Percentiles rank a stretch among this genome's conserved stretches.
Conservation (phyloP, 805 yeast genomes). For the Cyberlindnera mrakii region DNA sequence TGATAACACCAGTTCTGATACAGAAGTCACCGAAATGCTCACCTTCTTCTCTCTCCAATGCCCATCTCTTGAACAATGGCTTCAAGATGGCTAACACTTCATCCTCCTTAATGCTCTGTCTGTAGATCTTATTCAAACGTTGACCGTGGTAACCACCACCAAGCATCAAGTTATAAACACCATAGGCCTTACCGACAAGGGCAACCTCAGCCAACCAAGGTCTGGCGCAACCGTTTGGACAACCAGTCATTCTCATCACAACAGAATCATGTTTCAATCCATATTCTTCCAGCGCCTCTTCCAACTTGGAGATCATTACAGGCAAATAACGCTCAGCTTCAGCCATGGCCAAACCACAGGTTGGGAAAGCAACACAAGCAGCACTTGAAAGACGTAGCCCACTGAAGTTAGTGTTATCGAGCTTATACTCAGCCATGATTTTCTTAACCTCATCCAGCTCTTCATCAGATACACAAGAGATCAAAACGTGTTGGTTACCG, state of each 20-base stretch:
- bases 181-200: constrained; percentile 89
- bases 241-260: constrained; percentile 98
- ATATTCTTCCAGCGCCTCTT: constrained; percentile 80
- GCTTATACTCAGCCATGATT: constrained; percentile 63
- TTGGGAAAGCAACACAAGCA: constrained; percentile 97
- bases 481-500: constrained; percentile 88
- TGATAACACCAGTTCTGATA: constrained; percentile 80
- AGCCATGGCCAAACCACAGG: constrained; percentile 99
- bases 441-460: constrained; percentile 58
- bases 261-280: constrained; percentile 92
- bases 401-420: constrained; percentile 78
- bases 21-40: constrained; percentile 96
- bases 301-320: constrained; percentile 71
- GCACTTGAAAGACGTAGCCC: constrained; percentile 86
- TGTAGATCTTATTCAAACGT: constrained; percentile 83
- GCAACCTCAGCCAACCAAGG: constrained; percentile 98
- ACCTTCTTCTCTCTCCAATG: constrained; percentile 81
- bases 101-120: constrained; percentile 84
- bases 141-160: constrained; percentile 97
- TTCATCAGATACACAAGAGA: constrained; percentile 66
- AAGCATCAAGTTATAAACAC: constrained; percentile 86
- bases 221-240: constrained; percentile 98
- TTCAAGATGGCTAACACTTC: constrained; percentile 72
- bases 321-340: constrained; percentile 91
- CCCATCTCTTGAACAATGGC: constrained; percentile 92